Conservation (phyloP, 345 rosid species). For the Lepidium sativum region DNA sequence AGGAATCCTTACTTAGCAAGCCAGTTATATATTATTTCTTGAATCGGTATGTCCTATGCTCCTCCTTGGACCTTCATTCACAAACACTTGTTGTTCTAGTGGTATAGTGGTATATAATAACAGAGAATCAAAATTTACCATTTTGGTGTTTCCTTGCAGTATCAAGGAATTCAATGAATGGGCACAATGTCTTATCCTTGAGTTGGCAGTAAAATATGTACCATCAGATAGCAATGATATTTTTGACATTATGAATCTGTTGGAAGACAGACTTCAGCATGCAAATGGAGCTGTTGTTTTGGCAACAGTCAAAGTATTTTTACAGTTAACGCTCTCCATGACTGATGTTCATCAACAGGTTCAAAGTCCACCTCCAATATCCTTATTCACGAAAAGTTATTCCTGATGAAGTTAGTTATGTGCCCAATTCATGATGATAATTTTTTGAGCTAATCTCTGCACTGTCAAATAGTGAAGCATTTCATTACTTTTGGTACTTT, state of each 20-base stretch:
- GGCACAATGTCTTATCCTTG: slow-evolving; percentile 96
- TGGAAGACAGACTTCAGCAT: slow-evolving; percentile 99
- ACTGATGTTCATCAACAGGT: slow-evolving; percentile 98
- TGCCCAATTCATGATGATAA: background rate
- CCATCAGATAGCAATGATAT: slow-evolving; percentile 82
- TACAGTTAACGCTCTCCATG: slow-evolving; percentile 88
- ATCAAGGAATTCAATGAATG: slow-evolving; percentile 92
- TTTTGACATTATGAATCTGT: slow-evolving; percentile 97
- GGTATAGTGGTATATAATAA: background rate
- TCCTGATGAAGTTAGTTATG: background rate
- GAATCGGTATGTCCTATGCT: slow-evolving; percentile 52
- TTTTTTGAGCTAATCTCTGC: background rate
- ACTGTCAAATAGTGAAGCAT: background rate
- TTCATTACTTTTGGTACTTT: background rate
- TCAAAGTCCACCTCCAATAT: slow-evolving; percentile 3
- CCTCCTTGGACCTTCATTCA: slow-evolving; percentile 1
- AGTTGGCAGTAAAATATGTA: slow-evolving; percentile 77
- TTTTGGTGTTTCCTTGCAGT: slow-evolving; percentile 40
- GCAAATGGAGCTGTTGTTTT: slow-evolving; percentile 99
- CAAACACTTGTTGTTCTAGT: background rate
- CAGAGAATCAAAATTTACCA: background rate
- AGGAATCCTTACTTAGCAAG: slow-evolving; percentile 75
- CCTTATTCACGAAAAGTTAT: background rate
- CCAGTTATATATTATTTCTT: slow-evolving; percentile 59
- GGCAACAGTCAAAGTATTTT: slow-evolving; percentile 80